Evolutionary conservation across 306 rosid species (phyloP).

Genomic region (Vachellia collinsii): DNA sequence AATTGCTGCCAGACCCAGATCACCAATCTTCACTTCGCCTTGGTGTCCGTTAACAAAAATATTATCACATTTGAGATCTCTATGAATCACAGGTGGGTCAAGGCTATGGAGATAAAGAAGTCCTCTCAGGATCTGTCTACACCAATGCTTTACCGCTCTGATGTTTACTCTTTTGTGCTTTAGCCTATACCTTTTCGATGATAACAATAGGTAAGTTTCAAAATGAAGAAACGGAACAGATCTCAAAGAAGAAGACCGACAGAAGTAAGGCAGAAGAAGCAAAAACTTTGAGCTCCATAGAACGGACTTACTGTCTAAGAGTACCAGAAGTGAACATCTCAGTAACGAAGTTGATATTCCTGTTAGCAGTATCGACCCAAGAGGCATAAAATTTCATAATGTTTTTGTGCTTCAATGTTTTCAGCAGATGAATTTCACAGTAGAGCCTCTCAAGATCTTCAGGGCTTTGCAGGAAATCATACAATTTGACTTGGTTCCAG

Average conservation of each 20-base stretch:
- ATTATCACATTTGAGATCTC: too few relatives aligned
- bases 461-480: slow-evolving; percentile 87
- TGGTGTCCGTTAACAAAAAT: too few relatives aligned
- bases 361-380: slow-evolving; percentile 89
- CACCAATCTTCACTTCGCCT: too few relatives aligned
- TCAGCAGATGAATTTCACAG: slow-evolving; percentile 92
- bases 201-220: neutral
- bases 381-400: slow-evolving; percentile 92
- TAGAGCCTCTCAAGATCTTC: slow-evolving; percentile 96
- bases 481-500: slow-evolving; percentile 92
- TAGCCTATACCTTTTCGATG: slow-evolving; percentile 65
- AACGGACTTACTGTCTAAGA: slow-evolving; percentile 75
- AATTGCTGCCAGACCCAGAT: slow-evolving; percentile 45
- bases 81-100: too few relatives aligned
- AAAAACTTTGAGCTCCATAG: slow-evolving; percentile 10
- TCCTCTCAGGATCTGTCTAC: slow-evolving; percentile 90
- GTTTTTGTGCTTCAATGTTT: slow-evolving; percentile 82
- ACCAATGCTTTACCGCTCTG: slow-evolving; percentile 95
- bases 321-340: slow-evolving; percentile 99
- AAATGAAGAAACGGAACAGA: slow-evolving; percentile 26
- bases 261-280: neutral
- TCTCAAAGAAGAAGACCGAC: slow-evolving; percentile 29
- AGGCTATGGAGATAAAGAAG: slow-evolving; percentile 41
- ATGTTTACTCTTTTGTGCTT: slow-evolving; percentile 83
- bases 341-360: slow-evolving; percentile 92